phyloP scores from a whole-genome alignment of 805 yeast species.

The Candida endomychidarum region DNA sequence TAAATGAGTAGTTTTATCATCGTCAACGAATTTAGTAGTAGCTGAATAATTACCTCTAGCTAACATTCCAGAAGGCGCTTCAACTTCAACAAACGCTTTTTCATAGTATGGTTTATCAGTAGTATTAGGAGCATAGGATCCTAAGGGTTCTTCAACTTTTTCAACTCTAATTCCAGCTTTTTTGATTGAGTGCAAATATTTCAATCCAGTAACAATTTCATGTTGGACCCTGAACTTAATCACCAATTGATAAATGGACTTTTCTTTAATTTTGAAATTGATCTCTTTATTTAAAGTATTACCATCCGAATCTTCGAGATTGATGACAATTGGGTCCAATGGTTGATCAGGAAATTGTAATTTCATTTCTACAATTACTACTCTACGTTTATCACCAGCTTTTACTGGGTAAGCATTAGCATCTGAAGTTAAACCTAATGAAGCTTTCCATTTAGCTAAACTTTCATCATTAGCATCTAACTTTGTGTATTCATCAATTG shows the following conservation, averaged over 20 bases:
- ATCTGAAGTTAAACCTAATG: slow-evolving; percentile 70
- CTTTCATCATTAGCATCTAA: slow-evolving; percentile 91
- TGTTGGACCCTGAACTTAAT: slow-evolving; percentile 84
- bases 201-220: slow-evolving; percentile 87
- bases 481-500: slow-evolving; percentile 77
- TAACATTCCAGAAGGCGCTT: slow-evolving; percentile 87
- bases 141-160: slow-evolving; percentile 82
- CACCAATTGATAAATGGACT: slow-evolving; percentile 66
- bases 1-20: slow-evolving; percentile 74
- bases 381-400: slow-evolving; percentile 71
- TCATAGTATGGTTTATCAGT: slow-evolving; percentile 75
- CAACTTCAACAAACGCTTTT: slow-evolving; percentile 55
- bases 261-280: slow-evolving; percentile 76
- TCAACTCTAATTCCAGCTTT: slow-evolving; percentile 87
- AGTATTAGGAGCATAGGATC: slow-evolving; percentile 89
- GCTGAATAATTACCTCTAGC: slow-evolving; percentile 88
- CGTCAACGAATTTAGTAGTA: slow-evolving; percentile 79
- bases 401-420: slow-evolving; percentile 56
- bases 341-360: slow-evolving; percentile 60
- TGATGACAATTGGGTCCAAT: slow-evolving; percentile 59
- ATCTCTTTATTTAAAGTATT: slow-evolving; percentile 59
- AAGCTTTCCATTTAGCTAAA: slow-evolving; percentile 86
- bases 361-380: slow-evolving; percentile 77
- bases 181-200: slow-evolving; percentile 80
- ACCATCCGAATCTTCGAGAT: slow-evolving; percentile 59